Base-by-base conservation (phyloP, 2,329 filamentous ascomycete species). In the Pseudofabraea citricarpa region DNA sequence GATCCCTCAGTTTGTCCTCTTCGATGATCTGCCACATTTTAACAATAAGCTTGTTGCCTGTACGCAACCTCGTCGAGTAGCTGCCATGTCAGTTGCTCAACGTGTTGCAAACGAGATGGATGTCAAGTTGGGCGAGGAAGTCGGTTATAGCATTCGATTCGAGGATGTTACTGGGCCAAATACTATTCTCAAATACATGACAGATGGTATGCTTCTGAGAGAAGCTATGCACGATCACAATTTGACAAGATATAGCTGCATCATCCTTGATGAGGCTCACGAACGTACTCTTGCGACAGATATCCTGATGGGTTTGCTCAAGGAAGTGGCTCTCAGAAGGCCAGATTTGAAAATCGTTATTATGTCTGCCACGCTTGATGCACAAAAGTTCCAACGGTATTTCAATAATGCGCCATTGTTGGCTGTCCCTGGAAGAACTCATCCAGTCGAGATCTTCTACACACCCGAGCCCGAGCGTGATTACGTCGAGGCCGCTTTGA, bases 131-230 rank as follows among this genome's bases (percentile, higher is more conserved):
- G 93, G 93, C 47, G 83, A 96, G 54, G 91, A 97, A 68, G 90
- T 98, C 43, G 93, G 93, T 66, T 98, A 97, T 72, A 97, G 88
- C 65, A 97, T 98, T 64, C 89, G 93, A 74, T 98, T 98, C 67
- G 94, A 98, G 68, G 93, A 98, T 65, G 87, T 83, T 71, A 97
- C 93, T 1, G 79, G 86, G 40, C 80, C 82, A 45, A 90, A 87
- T 66, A 98, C 93, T 2, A 80, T 94, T 48, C 79, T 98, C 63
- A 98, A 98, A 73, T 98, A 98, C 74, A 98, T 98, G 93, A 98
- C 94, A 35, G 93, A 98, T 62, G 94, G 94, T 79, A 97, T 98
- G 85, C 81, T 98, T 58, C 75, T 97, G 60, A 77, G 93, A 60
- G 93, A 98, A 69, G 90, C 93, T 45, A 95, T 98, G 83, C 84